These are phyloP conservation scores for Chlorella sp. DNA, from an alignment of 139 green algal genomes.

Conservation along the genomic window DNA sequence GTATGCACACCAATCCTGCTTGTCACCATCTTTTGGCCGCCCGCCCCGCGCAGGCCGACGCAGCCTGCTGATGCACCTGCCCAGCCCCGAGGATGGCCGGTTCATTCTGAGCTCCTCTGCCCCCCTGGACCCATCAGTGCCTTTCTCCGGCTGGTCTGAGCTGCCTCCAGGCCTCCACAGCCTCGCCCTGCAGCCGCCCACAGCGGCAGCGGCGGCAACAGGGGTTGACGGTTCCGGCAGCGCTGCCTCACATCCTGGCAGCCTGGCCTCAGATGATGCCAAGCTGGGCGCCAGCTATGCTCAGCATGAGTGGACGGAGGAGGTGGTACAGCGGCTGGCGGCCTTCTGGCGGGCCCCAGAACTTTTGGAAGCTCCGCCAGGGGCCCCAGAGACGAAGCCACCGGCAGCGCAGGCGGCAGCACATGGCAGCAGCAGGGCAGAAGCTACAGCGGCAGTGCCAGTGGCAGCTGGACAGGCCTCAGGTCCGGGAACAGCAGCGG, in stretches of 20 bases:
- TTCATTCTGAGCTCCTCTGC: conserved; percentile 63
- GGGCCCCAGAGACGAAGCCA: neutral
- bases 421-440: neutral
- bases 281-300: neutral
- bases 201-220: neutral
- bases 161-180: conserved; percentile 57
- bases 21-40: neutral
- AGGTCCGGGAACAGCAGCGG: neutral
- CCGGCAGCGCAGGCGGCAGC: neutral
- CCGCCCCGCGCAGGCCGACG: conserved; percentile 47
- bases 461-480: neutral
- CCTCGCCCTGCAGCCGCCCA: neutral
- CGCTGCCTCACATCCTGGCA: too few relatives aligned
- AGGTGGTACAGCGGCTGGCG: conserved; percentile 27
- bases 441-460: neutral
- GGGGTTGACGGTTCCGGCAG: neutral
- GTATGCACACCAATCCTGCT: neutral
- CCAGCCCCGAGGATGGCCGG: conserved; percentile 32
- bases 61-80: conserved; percentile 76
- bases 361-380: neutral
- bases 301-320: conserved; percentile 45
- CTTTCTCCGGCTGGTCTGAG: conserved; percentile 38
- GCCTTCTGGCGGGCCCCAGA: neutral
- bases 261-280: neutral
- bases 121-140: neutral